These are phyloP conservation scores for Pholiota adiposa DNA, from an alignment of 1,284 basidiomycete species.

Conservation along the genomic window DNA sequence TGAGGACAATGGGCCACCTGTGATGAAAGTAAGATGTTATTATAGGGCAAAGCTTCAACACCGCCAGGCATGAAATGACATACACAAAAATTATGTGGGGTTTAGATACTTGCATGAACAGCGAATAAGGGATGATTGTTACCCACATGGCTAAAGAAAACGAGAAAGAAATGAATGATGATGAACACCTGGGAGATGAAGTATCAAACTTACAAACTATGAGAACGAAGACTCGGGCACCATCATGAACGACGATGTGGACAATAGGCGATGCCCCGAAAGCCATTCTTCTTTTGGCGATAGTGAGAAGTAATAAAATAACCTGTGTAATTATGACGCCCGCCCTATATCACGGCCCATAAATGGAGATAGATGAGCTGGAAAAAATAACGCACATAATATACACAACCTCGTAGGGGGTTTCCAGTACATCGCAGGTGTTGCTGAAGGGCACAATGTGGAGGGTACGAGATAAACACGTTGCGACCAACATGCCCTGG, in stretches of 20 bases:
- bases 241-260: slow-evolving; percentile 23
- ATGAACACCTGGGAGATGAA: no score
- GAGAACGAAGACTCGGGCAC: slow-evolving; percentile 24
- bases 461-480: slow-evolving; percentile 12
- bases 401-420: slow-evolving; percentile 19
- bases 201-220: slow-evolving; percentile 18
- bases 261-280: slow-evolving; percentile 22
- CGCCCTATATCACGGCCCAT: slow-evolving; percentile 1
- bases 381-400: slow-evolving; percentile 14
- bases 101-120: slow-evolving; percentile 21
- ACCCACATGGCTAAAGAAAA: slow-evolving; percentile 17
- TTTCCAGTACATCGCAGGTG: slow-evolving; percentile 19
- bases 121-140: slow-evolving; percentile 20
- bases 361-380: no score
- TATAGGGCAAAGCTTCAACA: no score
- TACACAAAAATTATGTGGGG: slow-evolving; percentile 26
- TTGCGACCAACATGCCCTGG: slow-evolving; percentile 15
- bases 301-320: slow-evolving; percentile 20
- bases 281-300: slow-evolving; percentile 21
- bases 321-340: slow-evolving; percentile 19
- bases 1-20: slow-evolving; percentile 23
- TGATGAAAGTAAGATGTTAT: no score
- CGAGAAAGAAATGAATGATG: not conserved
- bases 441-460: slow-evolving; percentile 14
- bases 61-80: slow-evolving; percentile 6